A percentile compares a stretch with the other conserved stretches of the same genome.
Evolutionary conservation across 352 stramenopile genomes (phyloP).

Genomic region (Lagenidium sp.): DNA sequence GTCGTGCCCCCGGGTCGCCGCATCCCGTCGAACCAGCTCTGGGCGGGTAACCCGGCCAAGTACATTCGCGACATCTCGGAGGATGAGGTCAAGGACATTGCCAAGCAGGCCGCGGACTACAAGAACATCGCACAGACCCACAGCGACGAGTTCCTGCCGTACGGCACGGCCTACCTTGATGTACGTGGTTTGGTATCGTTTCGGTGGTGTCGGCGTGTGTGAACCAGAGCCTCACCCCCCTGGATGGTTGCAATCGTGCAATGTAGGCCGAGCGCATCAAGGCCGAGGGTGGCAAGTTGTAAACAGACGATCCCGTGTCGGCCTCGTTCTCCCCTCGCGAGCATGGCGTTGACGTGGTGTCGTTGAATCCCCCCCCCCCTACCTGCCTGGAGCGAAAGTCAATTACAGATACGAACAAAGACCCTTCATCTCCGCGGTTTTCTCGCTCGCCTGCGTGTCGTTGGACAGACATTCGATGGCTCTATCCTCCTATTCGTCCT

Average conservation of each 20-base stretch:
- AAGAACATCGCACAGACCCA: slow-evolving; percentile 77
- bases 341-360: no score
- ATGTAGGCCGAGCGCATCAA: slow-evolving; percentile 74
- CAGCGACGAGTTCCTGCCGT: slow-evolving; percentile 87
- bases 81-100: slow-evolving; percentile 87
- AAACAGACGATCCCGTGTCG: no score
- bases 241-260: neutral
- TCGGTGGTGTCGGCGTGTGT: no score
- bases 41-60: slow-evolving; percentile 94
- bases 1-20: slow-evolving; percentile 85
- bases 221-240: neutral
- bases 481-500: slow-evolving; percentile 33
- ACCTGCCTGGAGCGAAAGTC: no score
- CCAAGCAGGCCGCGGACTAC: slow-evolving; percentile 82
- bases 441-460: no score
- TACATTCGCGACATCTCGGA: slow-evolving; percentile 91
- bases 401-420: no score
- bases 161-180: slow-evolving; percentile 84
- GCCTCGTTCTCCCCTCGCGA: no score
- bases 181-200: slow-evolving; percentile 10
- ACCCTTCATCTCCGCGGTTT: no score
- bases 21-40: slow-evolving; percentile 91
- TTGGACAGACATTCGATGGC: no score
- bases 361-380: no score
- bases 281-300: slow-evolving; percentile 66